Evolutionary conservation across 257 asterid species (phyloP).

Genomic region (Ajuga chamaepitys): DNA sequence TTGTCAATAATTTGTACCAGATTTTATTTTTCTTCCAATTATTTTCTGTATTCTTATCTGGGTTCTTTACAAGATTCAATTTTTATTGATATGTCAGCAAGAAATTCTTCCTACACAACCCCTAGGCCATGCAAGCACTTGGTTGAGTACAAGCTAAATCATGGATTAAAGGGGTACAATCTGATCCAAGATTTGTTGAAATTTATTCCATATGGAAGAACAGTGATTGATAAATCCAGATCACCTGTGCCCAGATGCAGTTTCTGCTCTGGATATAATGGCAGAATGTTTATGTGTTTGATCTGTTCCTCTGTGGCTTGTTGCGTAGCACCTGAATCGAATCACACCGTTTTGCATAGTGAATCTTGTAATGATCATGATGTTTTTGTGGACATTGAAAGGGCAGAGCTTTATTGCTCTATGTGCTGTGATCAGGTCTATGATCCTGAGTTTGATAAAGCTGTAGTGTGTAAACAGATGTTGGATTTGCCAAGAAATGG

Average conservation of each 20-base stretch:
- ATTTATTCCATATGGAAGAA: constrained; percentile 47
- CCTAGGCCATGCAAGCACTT: constrained; percentile 66
- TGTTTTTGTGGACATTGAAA: constrained; percentile 49
- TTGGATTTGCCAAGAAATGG: constrained; percentile 29
- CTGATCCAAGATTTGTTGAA: constrained; percentile 41
- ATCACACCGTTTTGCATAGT: constrained; percentile 44
- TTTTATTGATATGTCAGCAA: constrained; percentile 38
- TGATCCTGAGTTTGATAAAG: constrained; percentile 56
- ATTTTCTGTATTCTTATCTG: neutral
- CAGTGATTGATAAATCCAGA: constrained; percentile 37
- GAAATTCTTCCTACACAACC: constrained; percentile 28
- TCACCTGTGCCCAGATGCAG: constrained; percentile 45
- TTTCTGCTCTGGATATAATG: constrained; percentile 37
- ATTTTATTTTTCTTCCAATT: neutral
- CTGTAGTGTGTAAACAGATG: constrained; percentile 31
- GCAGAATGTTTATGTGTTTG: constrained; percentile 60
- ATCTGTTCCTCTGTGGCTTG: constrained; percentile 60
- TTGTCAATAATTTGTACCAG: neutral
- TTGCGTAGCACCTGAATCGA: constrained; percentile 32
- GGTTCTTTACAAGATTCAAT: constrained; percentile 20
- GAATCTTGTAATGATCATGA: constrained; percentile 48
- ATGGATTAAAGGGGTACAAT: constrained; percentile 41
- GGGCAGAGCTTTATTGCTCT: constrained; percentile 59
- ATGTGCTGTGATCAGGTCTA: constrained; percentile 66
- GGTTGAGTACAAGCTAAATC: constrained; percentile 53